phyloP scores from a whole-genome alignment of 2,329 filamentous ascomycete species.

The Colletotrichum liriopes region DNA sequence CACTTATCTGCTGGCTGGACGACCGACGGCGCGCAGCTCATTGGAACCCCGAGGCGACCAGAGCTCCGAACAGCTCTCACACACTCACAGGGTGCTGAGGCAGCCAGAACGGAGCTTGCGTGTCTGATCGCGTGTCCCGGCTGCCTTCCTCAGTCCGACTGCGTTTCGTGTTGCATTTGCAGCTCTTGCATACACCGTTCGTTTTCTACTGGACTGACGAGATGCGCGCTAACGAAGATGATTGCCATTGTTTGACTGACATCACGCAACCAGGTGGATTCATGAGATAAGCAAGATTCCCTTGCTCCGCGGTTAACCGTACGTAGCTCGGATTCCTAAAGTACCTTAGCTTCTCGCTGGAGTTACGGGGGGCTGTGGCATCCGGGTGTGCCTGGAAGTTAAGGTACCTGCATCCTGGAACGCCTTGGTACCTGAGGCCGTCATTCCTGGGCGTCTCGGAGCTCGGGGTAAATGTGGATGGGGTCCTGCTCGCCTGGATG shows the following conservation, averaged over 20 bases:
- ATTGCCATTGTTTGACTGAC: background rate
- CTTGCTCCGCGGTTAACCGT: background rate
- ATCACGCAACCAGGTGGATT: conserved; percentile 13
- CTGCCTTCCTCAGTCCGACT: conserved; percentile 15
- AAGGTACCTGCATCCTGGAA: conserved; percentile 3
- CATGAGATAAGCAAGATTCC: conserved; percentile 6
- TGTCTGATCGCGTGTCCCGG: conserved; percentile 44
- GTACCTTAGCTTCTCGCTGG: conserved; percentile 2
- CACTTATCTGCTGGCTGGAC: conserved; percentile 17
- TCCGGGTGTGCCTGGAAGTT: conserved; percentile 24
- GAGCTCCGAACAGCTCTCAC: conserved; percentile 40
- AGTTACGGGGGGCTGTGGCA: background rate
- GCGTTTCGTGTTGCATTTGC: conserved; percentile 22
- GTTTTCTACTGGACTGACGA: background rate
- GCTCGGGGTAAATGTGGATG: conserved; percentile 15
- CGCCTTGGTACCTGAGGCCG: conserved; percentile 38
- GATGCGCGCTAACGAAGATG: background rate
- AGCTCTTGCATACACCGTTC: background rate
- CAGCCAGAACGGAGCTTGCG: conserved; percentile 41
- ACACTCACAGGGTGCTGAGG: conserved; percentile 28
- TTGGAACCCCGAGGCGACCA: conserved; percentile 24
- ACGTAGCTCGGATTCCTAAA: background rate
- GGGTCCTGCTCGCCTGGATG: background rate
- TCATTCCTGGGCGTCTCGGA: conserved; percentile 11
- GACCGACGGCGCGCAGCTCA: conserved; percentile 22